phyloP scores from a whole-genome alignment of 345 rosid species.

The Geranium rotundifolium region DNA sequence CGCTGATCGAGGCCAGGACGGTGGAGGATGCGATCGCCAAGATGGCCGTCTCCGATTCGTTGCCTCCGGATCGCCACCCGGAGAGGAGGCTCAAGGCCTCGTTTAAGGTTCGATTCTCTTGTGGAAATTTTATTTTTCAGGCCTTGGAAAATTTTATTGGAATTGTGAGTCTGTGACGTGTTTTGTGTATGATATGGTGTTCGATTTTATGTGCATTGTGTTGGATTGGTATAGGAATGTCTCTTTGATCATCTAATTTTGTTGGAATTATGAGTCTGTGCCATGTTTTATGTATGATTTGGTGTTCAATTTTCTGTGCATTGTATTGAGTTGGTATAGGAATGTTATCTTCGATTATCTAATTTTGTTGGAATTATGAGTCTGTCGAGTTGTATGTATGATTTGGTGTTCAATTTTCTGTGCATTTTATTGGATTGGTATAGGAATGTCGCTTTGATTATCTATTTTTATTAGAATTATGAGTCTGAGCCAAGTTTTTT shows the following conservation, averaged over 20 bases:
- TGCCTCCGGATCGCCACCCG: constrained; percentile 73
- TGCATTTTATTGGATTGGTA: too few species aligned
- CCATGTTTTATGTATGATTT: background rate
- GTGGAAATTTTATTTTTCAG: background rate
- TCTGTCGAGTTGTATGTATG: too few species aligned
- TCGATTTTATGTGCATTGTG: too few species aligned
- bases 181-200: too few species aligned
- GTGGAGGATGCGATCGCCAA: constrained; percentile 83
- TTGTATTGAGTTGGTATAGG: too few species aligned
- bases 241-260: background rate
- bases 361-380: background rate
- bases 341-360: too few species aligned
- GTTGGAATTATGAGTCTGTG: background rate
- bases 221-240: too few species aligned
- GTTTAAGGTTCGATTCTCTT: constrained; percentile 49
- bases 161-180: too few species aligned
- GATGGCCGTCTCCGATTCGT: constrained; percentile 52
- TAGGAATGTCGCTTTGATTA: too few species aligned
- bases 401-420: background rate
- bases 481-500: background rate
- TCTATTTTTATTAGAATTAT: background rate
- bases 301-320: background rate
- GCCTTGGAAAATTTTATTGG: background rate
- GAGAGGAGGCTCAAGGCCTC: constrained; percentile 88
- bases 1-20: constrained; percentile 64